Percentiles rank a stretch among this genome's conserved stretches.
Conservation (phyloP, 2,329 filamentous ascomycete species). For the Fusarium sp. region DNA sequence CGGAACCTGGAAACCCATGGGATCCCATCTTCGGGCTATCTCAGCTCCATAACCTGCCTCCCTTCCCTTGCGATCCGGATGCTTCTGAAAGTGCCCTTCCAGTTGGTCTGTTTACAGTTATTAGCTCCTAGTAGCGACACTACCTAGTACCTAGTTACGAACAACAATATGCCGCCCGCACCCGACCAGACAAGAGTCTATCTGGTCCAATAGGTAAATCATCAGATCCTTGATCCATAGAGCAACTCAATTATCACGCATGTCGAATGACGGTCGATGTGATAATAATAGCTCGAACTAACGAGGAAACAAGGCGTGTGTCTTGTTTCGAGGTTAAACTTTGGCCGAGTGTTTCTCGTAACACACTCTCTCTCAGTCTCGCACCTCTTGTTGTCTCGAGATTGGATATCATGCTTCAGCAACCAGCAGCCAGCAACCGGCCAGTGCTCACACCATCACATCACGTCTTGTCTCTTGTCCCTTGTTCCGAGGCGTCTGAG, state of each 20-base stretch:
- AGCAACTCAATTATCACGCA: conserved; percentile 8
- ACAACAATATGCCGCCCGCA: conserved; percentile 23
- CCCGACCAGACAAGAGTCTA: background rate
- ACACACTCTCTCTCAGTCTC: background rate
- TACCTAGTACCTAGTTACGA: conserved; percentile 7
- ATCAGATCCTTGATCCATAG: conserved; percentile 7
- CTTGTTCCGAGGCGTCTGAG: conserved; percentile 34
- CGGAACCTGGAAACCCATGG: conserved; percentile 6
- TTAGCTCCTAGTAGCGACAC: conserved; percentile 1
- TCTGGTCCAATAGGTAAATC: background rate
- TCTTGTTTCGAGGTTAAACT: conserved; percentile 8
- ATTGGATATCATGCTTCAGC: conserved; percentile 40
- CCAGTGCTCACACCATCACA: conserved; percentile 34
- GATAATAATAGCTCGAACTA: conserved; percentile 3
- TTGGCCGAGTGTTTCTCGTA: background rate
- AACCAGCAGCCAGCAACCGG: conserved; percentile 31
- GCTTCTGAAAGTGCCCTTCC: background rate
- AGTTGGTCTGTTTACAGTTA: conserved; percentile 11
- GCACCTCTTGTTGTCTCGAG: conserved; percentile 24
- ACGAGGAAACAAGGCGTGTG: conserved; percentile 13
- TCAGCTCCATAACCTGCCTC: conserved; percentile 2
- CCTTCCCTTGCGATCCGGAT: background rate
- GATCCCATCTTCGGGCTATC: background rate
- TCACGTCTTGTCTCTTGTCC: conserved; percentile 13
- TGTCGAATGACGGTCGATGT: conserved; percentile 17